phyloP scores from a whole-genome alignment of 768 basidiomycete genomes.

The Dentipellis fragilis region DNA sequence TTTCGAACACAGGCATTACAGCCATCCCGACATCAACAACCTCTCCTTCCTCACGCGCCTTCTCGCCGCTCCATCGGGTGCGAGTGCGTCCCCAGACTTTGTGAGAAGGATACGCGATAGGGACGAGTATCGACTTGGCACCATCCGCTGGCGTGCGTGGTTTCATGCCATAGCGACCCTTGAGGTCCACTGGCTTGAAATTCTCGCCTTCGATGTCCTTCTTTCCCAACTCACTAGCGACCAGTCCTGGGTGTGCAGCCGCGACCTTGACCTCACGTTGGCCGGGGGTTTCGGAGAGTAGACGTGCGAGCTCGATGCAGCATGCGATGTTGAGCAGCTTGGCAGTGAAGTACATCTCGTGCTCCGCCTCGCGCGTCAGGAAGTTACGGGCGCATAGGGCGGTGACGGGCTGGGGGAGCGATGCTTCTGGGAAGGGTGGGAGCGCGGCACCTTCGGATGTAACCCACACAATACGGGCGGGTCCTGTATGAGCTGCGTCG shows the following conservation, averaged over 20 bases:
- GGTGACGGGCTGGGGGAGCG: neutral
- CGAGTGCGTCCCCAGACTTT: neutral
- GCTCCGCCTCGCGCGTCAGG: neutral
- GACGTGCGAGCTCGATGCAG: neutral
- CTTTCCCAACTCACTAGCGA: neutral
- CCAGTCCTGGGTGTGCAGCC: neutral
- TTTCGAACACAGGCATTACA: neutral
- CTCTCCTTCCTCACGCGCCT: neutral
- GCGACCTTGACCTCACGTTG: neutral
- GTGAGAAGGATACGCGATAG: neutral
- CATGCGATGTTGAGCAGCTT: neutral
- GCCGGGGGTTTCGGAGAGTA: neutral
- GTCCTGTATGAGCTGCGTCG: neutral
- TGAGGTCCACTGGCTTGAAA: neutral
- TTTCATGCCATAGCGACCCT: neutral
- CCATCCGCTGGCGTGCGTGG: neutral
- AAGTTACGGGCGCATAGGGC: neutral
- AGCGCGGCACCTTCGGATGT: neutral
- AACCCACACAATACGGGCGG: neutral
- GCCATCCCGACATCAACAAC: neutral
- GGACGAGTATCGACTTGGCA: neutral
- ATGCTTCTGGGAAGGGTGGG: neutral
- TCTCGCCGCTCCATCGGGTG: neutral
- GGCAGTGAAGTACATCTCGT: neutral
- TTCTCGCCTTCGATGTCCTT: neutral